Base-by-base conservation (phyloP, 2,329 filamentous ascomycete species). In the Fusarium stilboides region DNA sequence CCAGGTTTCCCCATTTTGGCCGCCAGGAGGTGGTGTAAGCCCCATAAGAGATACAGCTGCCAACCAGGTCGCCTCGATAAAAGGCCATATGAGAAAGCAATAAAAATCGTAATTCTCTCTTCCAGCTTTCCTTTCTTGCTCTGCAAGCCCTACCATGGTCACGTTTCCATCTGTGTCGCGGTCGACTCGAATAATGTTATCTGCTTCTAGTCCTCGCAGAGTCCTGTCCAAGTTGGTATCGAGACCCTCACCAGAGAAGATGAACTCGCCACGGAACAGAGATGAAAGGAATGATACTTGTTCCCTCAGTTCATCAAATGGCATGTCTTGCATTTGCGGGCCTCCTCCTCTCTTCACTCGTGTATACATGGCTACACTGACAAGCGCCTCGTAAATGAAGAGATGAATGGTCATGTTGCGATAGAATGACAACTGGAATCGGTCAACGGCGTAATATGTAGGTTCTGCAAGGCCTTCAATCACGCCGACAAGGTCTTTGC, bases 321-420 rank as follows among this genome's bases (percentile, higher is more conserved):
- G 81, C 26, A 97, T 95, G 46, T 92, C 88, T 77, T 98, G 94
- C 70, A 92, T 88, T 6, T 90, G 85, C 0, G 93, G 92, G 0
- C 92, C 93, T n/a, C 95, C 95, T 17, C 96, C 96, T 66, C 90
- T 89, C 80, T 99, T 99, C 56, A 98, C 92, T 44, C 89, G 88
- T 1, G 91, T 96, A 79, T 99, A 99, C 85, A 99, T 91, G 28
- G 92, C 92, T 6, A 91, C 93, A 65, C 93, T 96, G 22, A 98
- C 93, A 6, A 99, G 85, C 0, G 95, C 92, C 77, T 98, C 94
- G 3, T 94, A 92, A 59, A 99, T 96, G 79, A 99, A 99, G 7
- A 99, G 87, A 77, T 99, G 96, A 65, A 99, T 99, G 0, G 95
- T 98, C 96, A 98, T 98, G 80, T 99, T 99, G 53, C 96, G 91